A percentile compares a stretch with the other conserved stretches of the same genome.
phyloP scores from a whole-genome alignment of 2,329 filamentous ascomycete species.

The Botryosphaeria dothidea region DNA sequence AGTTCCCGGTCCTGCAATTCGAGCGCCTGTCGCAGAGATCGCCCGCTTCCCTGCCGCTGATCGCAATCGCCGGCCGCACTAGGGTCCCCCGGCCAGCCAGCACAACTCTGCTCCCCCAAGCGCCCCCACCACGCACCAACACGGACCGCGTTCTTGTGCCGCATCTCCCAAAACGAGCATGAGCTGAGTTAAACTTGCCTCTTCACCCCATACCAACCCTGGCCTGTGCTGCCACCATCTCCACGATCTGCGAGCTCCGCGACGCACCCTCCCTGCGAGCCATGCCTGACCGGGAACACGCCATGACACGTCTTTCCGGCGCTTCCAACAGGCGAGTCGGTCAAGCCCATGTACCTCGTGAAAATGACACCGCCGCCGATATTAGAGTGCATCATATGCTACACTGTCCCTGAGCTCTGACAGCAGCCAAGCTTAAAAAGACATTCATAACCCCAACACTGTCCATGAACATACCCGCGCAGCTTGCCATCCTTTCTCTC shows the following conservation, averaged over 20 bases:
- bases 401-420: slow-evolving; percentile 5
- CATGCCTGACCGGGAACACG: neutral
- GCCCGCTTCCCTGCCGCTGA: slow-evolving; percentile 14
- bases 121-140: neutral
- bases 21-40: neutral
- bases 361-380: slow-evolving; percentile 17
- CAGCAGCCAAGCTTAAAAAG: slow-evolving; percentile 14
- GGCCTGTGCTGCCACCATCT: neutral
- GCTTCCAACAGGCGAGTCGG: neutral
- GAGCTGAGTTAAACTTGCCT: neutral
- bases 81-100: slow-evolving; percentile 5
- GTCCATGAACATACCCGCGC: neutral
- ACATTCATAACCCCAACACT: neutral
- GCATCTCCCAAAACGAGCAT: neutral
- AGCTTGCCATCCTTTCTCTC: slow-evolving; percentile 2
- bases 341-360: slow-evolving; percentile 1
- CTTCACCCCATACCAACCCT: neutral
- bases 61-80: neutral
- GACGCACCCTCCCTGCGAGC: neutral
- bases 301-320: neutral
- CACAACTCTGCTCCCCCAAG: neutral
- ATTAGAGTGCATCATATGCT: slow-evolving; percentile 13
- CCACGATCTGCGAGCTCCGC: neutral
- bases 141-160: neutral
- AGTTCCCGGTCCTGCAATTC: slow-evolving; percentile 9